Conservation (phyloP, 257 asterid genomes). For the Ehretia macrophylla region DNA sequence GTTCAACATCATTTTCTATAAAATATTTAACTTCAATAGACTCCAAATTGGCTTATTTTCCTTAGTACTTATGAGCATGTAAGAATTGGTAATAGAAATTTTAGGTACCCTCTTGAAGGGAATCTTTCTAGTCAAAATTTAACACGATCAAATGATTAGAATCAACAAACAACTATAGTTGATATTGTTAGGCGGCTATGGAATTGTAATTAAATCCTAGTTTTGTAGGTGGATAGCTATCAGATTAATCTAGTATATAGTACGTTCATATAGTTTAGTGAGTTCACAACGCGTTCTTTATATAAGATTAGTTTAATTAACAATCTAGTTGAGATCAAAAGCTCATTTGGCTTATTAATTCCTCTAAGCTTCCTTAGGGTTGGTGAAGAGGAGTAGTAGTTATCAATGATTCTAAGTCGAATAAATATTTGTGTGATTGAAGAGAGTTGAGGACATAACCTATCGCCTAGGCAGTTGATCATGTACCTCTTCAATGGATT, state of each 20-base stretch:
- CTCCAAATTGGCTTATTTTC: too few species aligned
- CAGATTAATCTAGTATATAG: not conserved
- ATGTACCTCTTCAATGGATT: too few species aligned
- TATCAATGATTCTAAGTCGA: slow-evolving; percentile 17
- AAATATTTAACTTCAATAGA: too few species aligned
- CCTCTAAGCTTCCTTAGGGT: slow-evolving; percentile 14
- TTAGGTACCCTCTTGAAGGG: slow-evolving; percentile 6
- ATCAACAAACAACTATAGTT: not conserved
- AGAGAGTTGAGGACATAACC: slow-evolving; percentile 4
- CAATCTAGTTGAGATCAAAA: slow-evolving; percentile 5
- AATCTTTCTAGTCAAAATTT: slow-evolving; percentile 26
- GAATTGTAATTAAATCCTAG: slow-evolving; percentile 19
- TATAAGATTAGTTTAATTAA: slow-evolving; percentile 3
- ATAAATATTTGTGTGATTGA: slow-evolving; percentile 8
- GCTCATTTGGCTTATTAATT: slow-evolving; percentile 4
- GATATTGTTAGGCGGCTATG: slow-evolving; percentile 15
- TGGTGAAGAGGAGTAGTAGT: slow-evolving; percentile 13
- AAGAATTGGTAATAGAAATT: not conserved
- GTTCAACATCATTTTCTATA: too few species aligned
- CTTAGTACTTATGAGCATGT: slow-evolving; percentile 22
- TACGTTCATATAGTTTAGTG: not conserved
- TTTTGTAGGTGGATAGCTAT: slow-evolving; percentile 8
- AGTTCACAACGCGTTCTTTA: slow-evolving; percentile 11
- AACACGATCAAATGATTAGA: slow-evolving; percentile 30
- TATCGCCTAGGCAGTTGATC: not conserved